Evolutionary conservation across 345 rosid genomes (phyloP).

Genomic region (Lumnitzera littorea): DNA sequence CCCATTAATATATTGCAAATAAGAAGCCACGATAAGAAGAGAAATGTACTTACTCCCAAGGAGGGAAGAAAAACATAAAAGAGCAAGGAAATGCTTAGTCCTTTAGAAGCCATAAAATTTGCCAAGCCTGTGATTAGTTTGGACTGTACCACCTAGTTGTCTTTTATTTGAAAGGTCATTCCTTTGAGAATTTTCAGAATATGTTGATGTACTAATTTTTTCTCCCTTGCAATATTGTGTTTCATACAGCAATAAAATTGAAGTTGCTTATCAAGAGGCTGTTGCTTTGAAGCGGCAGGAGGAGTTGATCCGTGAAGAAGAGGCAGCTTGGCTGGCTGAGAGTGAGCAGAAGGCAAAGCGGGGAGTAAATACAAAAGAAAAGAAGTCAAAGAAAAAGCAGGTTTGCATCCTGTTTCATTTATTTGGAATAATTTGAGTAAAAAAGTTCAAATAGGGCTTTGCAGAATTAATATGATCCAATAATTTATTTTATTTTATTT

Average conservation of each 20-base stretch:
- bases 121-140: no score
- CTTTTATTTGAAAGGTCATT: no score
- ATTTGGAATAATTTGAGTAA: not conserved
- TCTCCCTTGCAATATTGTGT: constrained; percentile 8
- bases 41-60: no score
- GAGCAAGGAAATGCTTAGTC: no score
- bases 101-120: no score
- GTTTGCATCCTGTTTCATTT: constrained; percentile 14
- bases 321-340: constrained; percentile 74
- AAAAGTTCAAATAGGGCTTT: not conserved
- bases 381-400: constrained; percentile 91
- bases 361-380: constrained; percentile 64
- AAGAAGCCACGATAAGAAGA: no score
- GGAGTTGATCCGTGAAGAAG: constrained; percentile 94
- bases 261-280: constrained; percentile 91
- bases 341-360: constrained; percentile 78
- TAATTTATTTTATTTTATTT: no score
- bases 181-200: not conserved
- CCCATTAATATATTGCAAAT: no score
- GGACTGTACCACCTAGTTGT: no score
- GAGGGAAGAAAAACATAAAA: no score
- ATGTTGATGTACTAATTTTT: not conserved
- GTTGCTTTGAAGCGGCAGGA: constrained; percentile 91
- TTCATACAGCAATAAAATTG: constrained; percentile 66
- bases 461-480: no score